Evolutionary conservation across 1,284 basidiomycete genomes (phyloP).

Genomic region (Cutaneotrichosporon sp.): DNA sequence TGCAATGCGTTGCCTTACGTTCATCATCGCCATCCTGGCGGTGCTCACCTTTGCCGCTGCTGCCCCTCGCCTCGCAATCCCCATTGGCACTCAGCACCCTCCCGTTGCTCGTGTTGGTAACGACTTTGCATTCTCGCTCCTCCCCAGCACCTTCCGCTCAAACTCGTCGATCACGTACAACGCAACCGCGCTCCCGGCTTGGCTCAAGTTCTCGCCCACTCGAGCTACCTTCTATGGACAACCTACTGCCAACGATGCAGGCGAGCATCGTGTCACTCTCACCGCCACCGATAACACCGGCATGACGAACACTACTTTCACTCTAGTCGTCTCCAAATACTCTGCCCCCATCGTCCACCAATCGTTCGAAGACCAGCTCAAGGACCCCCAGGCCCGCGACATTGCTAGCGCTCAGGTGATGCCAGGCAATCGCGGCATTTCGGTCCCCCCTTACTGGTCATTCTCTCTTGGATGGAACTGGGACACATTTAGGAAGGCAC

Average conservation of each 20-base stretch:
- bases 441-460: slow-evolving; percentile 51
- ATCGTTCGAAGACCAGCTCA: slow-evolving; percentile 46
- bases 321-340: slow-evolving; percentile 45
- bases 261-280: slow-evolving; percentile 29
- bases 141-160: slow-evolving; percentile 43
- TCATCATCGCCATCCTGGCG: slow-evolving; percentile 1
- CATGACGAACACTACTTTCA: slow-evolving; percentile 32
- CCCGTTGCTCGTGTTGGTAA: slow-evolving; percentile 47
- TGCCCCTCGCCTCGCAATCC: slow-evolving; percentile 45
- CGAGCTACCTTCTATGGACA: slow-evolving; percentile 38
- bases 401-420: slow-evolving; percentile 40
- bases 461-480: slow-evolving; percentile 55
- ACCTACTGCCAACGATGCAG: slow-evolving; percentile 35
- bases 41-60: slow-evolving; percentile 18
- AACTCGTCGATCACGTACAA: slow-evolving; percentile 42
- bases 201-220: slow-evolving; percentile 48
- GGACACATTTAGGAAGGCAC: slow-evolving; percentile 40
- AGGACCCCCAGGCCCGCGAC: slow-evolving; percentile 28
- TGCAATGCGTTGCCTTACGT: slow-evolving; percentile 18
- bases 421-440: slow-evolving; percentile 42
- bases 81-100: slow-evolving; percentile 46
- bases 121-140: slow-evolving; percentile 44
- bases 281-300: slow-evolving; percentile 38
- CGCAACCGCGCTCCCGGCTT: slow-evolving; percentile 50
- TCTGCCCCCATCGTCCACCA: slow-evolving; percentile 42